Base-by-base conservation (phyloP, 2,329 filamentous ascomycete species). In the Pyrenochaeta sp. region DNA sequence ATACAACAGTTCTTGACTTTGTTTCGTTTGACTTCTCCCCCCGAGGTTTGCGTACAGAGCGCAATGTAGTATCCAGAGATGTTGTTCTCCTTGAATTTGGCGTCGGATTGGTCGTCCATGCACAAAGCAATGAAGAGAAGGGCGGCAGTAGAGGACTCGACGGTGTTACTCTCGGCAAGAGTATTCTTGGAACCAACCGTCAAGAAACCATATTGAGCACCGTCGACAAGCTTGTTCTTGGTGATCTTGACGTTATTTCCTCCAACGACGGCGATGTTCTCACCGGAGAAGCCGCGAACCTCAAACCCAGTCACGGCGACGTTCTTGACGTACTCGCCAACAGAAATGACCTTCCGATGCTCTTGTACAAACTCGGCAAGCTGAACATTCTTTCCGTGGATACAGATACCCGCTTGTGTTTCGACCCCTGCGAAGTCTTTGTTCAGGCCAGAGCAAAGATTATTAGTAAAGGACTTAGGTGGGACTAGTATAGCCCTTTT, bases 91-190 rank as follows among this genome's bases (percentile, higher is more conserved):
- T 44, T 55, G 56, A 60, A 58, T 5, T 50, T 32, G 0, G 62
- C 56, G 2, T 48, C 36, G 32, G 46, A 50, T n/a, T 50, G n/a
- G 27, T 65, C 62, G 25, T 65, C 62, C 62, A 65, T 65, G 42
- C 57, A 60, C 54, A 62, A 52, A 2, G 49, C 59, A 10, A 65
- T 62, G 28, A 60, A 52, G 15, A 43, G 36, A 13, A 52, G 10
- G 5, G 19, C 15, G 32, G 49, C 25, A 12, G 39, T 30, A 3
- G 59, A 37, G 5, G 50, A 47, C 15, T 47, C 49, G 43, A 61
- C 15, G 8, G 53, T 28, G 32, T 59, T 62, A 13, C 58, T 25
- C 2, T 34, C 49, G 3, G 59, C 57, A 6, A 48, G 22, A 13
- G 54, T 65, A 25, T 54, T 49, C 9, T 27, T 60, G 9, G 47